These are phyloP conservation scores for Aspergillus calidoustus DNA, from an alignment of 2,329 filamentous ascomycete species.

Conservation along the genomic window DNA sequence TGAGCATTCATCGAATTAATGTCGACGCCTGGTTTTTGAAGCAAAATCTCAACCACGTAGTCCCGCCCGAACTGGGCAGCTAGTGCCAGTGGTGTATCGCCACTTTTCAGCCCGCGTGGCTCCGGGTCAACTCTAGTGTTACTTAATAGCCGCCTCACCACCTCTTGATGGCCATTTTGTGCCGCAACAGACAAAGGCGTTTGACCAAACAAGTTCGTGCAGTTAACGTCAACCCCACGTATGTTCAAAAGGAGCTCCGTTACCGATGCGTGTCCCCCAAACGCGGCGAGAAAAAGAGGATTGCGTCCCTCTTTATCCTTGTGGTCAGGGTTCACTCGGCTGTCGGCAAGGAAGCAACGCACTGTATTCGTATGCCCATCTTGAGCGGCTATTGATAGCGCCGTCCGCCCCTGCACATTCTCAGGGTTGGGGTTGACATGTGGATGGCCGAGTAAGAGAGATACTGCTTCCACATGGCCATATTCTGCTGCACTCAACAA, in stretches of 20 bases:
- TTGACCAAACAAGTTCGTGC: background rate
- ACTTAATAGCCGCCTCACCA: background rate
- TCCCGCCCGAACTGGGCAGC: slow-evolving; percentile 6
- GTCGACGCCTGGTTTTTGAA: background rate
- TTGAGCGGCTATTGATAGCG: background rate
- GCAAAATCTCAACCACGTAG: background rate
- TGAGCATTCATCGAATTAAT: background rate
- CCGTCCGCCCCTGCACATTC: background rate
- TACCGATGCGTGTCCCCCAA: background rate
- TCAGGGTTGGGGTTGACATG: slow-evolving; percentile 8
- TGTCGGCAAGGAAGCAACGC: slow-evolving; percentile 1
- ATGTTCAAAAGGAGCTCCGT: background rate
- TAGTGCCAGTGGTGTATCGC: slow-evolving; percentile 1
- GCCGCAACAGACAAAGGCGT: slow-evolving; percentile 1
- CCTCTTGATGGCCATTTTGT: background rate
- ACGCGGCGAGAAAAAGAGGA: background rate
- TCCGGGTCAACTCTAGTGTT: background rate
- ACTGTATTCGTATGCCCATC: background rate
- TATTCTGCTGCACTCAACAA: background rate
- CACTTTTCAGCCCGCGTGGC: background rate
- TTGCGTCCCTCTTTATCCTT: background rate
- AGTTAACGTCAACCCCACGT: background rate
- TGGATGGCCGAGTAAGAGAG: background rate
- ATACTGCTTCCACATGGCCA: background rate
- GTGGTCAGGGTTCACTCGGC: slow-evolving; percentile 6